phyloP scores from a whole-genome alignment of 768 basidiomycete species.

The Bullera alba region DNA sequence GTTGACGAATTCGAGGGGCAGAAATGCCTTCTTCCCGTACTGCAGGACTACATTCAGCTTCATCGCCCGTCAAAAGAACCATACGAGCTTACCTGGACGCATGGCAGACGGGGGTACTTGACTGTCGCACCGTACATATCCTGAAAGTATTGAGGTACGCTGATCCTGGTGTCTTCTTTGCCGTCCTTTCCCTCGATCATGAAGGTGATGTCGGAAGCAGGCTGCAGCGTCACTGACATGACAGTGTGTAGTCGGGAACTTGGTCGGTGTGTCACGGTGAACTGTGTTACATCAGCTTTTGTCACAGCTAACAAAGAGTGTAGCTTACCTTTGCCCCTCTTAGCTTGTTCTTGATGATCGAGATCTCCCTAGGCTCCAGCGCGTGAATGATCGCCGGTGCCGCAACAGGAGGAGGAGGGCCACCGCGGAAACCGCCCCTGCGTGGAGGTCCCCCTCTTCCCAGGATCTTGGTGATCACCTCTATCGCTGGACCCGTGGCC shows the following conservation, averaged over 20 bases:
- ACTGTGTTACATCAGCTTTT: slow-evolving; percentile 15
- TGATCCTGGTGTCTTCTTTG: slow-evolving; percentile 15
- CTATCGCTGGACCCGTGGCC: slow-evolving; percentile 35
- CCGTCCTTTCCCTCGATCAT: slow-evolving; percentile 30
- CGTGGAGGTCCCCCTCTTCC: slow-evolving; percentile 13
- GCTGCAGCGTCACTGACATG: slow-evolving; percentile 27
- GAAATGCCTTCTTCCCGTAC: slow-evolving; percentile 42
- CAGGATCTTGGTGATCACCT: slow-evolving; percentile 40
- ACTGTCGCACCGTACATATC: slow-evolving; percentile 23
- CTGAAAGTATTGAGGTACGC: slow-evolving; percentile 32
- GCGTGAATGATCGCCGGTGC: slow-evolving; percentile 4
- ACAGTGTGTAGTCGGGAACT: slow-evolving; percentile 32
- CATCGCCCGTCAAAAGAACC: not conserved
- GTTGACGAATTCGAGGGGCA: slow-evolving; percentile 42
- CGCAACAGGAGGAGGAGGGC: slow-evolving; percentile 1
- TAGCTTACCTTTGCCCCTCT: slow-evolving; percentile 29
- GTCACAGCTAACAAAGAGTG: not conserved
- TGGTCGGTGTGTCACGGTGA: slow-evolving; percentile 35
- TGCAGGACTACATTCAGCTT: slow-evolving; percentile 6
- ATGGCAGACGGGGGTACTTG: slow-evolving; percentile 40
- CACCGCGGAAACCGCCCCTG: slow-evolving; percentile 13
- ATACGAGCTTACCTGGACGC: slow-evolving; percentile 28
- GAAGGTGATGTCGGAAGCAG: slow-evolving; percentile 36
- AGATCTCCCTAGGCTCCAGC: slow-evolving; percentile 12
- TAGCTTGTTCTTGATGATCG: slow-evolving; percentile 24